phyloP scores from a whole-genome alignment of 2,329 filamentous ascomycete genomes.

The Reticulascus tulasneorum region DNA sequence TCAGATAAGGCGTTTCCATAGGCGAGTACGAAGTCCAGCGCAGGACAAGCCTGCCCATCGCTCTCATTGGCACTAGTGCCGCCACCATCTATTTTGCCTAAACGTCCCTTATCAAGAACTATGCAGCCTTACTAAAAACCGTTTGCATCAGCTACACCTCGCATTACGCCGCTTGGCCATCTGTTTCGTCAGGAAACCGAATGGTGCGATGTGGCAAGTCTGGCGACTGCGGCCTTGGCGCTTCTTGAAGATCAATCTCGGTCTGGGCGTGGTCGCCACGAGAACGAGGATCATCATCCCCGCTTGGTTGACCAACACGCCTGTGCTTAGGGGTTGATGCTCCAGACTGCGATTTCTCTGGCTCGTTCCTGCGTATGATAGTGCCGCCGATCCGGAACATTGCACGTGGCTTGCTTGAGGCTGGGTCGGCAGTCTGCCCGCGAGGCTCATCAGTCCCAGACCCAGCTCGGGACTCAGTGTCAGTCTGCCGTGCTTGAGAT shows the following conservation, averaged over 20 bases:
- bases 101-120: too few relatives aligned
- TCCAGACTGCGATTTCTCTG: conserved; percentile 1
- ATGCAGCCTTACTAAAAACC: too few relatives aligned
- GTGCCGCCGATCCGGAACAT: conserved; percentile 39
- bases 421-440: neutral
- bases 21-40: too few relatives aligned
- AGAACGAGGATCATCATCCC: neutral
- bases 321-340: neutral
- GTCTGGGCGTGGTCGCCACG: neutral
- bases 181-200: conserved; percentile 38
- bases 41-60: too few relatives aligned
- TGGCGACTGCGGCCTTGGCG: conserved; percentile 19
- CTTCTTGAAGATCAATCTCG: conserved; percentile 20
- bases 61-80: too few relatives aligned
- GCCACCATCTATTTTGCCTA: too few relatives aligned
- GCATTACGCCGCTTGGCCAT: too few relatives aligned
- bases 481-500: neutral
- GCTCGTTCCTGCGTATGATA: conserved; percentile 21
- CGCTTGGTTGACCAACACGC: conserved; percentile 4
- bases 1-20: too few relatives aligned
- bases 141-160: too few relatives aligned
- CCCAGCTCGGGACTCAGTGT: conserved; percentile 6
- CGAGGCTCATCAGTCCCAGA: conserved; percentile 3
- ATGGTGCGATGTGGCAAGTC: conserved; percentile 30
- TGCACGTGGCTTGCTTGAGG: conserved; percentile 16